Base-by-base conservation (phyloP, 1,284 basidiomycete genomes). In the Marasmius tenuissimus region DNA sequence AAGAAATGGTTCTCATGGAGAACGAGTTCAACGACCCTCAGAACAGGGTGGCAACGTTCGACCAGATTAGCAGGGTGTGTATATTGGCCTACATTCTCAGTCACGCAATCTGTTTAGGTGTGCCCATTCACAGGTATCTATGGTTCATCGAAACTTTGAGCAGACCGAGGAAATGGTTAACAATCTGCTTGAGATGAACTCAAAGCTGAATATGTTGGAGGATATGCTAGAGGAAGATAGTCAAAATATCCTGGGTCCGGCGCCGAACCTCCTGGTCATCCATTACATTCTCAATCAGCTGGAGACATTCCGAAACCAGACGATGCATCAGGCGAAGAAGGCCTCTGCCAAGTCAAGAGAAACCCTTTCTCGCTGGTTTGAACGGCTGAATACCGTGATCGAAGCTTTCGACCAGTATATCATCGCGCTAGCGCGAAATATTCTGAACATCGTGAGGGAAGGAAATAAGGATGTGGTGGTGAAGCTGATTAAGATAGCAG, bases 111-210 rank as follows among this genome's bases (percentile, higher is more conserved):
- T 4, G 27, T 27, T 27, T 27, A 27, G 58, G 56, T 59, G 47
- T 68, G 63, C 52, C 54, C 35, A 59, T 54, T 10, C 45, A 7
- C 61, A 96, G 92, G 94, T 98, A 5, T 98, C 97, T 18, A 89
- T 92, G 78, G 93, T 98, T 1, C 97, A 99, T 73, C 85, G 96
- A 12, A 96, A 97, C 72, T 96, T 99, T 71, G 89, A 94, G 61
- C 93, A 94, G 66, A 98, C 96, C 3, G 92, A 96, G 70, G 94
- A 96, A 67, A 97, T 97, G 87, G 92, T 98, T 60, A 89, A 91
- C 65, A 96, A 97, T 72, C 84, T 99, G 38, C 82, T 94, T 39
- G 90, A 91, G 63, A 96, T 99, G 91, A 89, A 91, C 66, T 81
- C 87, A 16, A 92, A 93, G 72, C 86, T 99, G 20, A 88, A 93